phyloP scores from a whole-genome alignment of 1,284 basidiomycete genomes.

The Ganoderma multipileum region DNA sequence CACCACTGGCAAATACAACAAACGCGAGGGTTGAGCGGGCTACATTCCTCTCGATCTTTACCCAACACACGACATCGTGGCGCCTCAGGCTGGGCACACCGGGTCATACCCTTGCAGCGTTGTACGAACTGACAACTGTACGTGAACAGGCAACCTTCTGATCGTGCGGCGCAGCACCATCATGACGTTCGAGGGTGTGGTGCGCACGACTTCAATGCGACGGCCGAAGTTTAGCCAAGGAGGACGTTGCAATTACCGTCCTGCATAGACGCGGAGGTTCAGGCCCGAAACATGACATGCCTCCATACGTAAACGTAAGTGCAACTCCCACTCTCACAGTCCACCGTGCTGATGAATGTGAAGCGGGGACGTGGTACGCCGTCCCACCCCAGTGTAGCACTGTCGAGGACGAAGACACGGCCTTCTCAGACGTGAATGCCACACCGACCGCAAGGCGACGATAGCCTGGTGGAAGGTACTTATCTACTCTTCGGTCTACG shows the following conservation, averaged over 20 bases:
- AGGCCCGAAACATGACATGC: background rate
- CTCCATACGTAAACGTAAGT: background rate
- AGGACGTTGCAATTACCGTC: background rate
- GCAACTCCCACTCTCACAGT: background rate
- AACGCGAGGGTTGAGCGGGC: background rate
- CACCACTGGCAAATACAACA: background rate
- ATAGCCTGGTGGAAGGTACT: background rate
- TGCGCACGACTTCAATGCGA: background rate
- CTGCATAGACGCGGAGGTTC: background rate
- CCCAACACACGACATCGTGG: background rate
- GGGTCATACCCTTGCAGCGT: background rate
- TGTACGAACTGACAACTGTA: background rate
- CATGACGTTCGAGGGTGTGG: conserved; percentile 1
- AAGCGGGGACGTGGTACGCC: background rate
- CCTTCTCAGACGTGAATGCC: background rate
- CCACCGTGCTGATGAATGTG: background rate
- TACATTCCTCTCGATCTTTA: background rate
- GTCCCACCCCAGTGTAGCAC: background rate
- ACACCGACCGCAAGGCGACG: background rate
- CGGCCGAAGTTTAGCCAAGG: conserved; percentile 1
- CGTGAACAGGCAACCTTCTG: conserved; percentile 13
- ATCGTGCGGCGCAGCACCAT: background rate
- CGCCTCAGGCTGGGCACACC: background rate
- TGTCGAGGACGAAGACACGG: background rate
- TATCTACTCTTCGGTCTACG: background rate